phyloP scores from a whole-genome alignment of 352 stramenopile genomes.

The Globisporangium cystogenes region DNA sequence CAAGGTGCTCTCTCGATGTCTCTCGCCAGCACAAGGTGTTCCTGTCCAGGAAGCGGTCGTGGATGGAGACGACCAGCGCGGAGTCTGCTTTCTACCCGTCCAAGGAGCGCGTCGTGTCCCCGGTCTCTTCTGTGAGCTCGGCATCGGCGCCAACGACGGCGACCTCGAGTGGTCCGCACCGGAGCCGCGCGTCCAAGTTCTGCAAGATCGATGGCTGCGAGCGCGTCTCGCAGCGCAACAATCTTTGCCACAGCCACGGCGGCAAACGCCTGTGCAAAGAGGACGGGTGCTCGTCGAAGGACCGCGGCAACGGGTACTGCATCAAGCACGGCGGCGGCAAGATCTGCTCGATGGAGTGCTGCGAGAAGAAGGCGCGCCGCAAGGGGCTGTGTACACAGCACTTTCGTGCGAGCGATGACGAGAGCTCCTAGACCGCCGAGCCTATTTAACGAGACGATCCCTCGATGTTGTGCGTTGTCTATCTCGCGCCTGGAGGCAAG shows the following conservation, averaged over 20 bases:
- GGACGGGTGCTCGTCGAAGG: conserved; percentile 66
- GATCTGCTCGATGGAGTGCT: conserved; percentile 67
- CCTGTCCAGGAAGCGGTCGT: conserved; percentile 11
- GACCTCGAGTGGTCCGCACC: conserved; percentile 15
- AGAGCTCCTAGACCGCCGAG: background rate
- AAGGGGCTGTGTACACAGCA: conserved; percentile 82
- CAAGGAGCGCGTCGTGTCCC: conserved; percentile 9
- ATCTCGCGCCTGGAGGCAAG: no score
- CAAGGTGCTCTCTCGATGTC: conserved; percentile 2
- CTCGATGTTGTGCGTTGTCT: no score
- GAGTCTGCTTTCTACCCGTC: conserved; percentile 3
- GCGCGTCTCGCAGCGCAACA: conserved; percentile 80
- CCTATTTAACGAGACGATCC: no score
- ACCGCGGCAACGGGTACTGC: conserved; percentile 77
- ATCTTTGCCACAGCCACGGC: conserved; percentile 76
- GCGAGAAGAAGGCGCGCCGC: conserved; percentile 77
- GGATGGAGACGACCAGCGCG: conserved; percentile 3
- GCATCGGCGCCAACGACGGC: conserved; percentile 1
- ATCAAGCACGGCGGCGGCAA: conserved; percentile 84
- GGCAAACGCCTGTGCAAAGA: conserved; percentile 83
- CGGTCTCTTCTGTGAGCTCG: conserved; percentile 13
- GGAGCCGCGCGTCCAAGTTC: conserved; percentile 82
- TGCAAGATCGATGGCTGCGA: conserved; percentile 80
- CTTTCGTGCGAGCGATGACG: conserved; percentile 52
- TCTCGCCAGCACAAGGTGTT: background rate